A percentile compares a stretch with the other conserved stretches of the same genome.
These are phyloP conservation scores for Centaurea solstitialis DNA, from an alignment of 129 eudicot species.

Conservation along the genomic window DNA sequence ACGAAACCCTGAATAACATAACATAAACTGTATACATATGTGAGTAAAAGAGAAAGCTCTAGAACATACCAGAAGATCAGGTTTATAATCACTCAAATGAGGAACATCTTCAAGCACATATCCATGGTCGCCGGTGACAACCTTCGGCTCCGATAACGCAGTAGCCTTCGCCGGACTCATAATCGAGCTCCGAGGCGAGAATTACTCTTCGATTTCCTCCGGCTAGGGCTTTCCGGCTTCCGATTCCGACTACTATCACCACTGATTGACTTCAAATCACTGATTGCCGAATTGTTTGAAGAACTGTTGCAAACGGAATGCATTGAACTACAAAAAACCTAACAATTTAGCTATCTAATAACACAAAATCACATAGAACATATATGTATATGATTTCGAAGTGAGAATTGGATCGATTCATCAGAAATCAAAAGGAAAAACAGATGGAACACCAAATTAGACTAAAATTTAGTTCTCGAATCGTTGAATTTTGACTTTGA, in stretches of 20 bases:
- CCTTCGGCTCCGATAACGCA: slow-evolving; percentile 29
- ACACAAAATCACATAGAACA: background rate
- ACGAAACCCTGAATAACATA: background rate
- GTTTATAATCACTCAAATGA: slow-evolving; percentile 70
- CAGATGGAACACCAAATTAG: slow-evolving; percentile 28
- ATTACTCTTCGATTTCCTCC: slow-evolving; percentile 9
- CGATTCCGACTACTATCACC: slow-evolving; percentile 12
- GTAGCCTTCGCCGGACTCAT: slow-evolving; percentile 25
- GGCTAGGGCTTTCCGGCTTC: slow-evolving; percentile 11
- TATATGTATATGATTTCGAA: background rate
- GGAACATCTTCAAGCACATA: slow-evolving; percentile 87
- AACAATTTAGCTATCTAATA: background rate
- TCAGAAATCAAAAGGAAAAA: background rate
- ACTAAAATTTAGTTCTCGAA: slow-evolving; percentile 6
- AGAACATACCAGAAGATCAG: slow-evolving; percentile 57
- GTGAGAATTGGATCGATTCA: background rate
- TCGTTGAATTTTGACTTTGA: slow-evolving; percentile 29
- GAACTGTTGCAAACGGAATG: slow-evolving; percentile 9
- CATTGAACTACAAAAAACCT: slow-evolving; percentile 13
- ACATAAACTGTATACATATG: background rate
- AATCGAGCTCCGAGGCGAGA: slow-evolving; percentile 19
- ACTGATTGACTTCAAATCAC: slow-evolving; percentile 26
- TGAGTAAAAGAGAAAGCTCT: background rate
- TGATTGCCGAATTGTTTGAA: slow-evolving; percentile 4
- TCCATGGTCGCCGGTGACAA: slow-evolving; percentile 50